Conservation (phyloP, 352 stramenopile genomes). For the Globisporangium takayamanum region DNA sequence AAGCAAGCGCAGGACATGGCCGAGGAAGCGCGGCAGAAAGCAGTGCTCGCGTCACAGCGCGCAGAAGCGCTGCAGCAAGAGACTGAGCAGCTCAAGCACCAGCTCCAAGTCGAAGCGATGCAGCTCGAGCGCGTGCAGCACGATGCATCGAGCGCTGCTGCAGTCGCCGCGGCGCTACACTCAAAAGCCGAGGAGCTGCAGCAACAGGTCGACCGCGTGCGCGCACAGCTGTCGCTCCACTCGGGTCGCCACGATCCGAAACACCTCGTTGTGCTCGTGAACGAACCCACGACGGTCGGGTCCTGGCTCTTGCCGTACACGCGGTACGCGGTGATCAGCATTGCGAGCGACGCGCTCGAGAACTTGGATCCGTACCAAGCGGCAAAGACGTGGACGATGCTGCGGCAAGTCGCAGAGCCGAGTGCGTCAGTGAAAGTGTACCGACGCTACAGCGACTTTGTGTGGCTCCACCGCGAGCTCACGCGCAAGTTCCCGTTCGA, state of each 20-base stretch:
- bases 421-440: slow-evolving; percentile 81
- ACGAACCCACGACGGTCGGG: slow-evolving; percentile 71
- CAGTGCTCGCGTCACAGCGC: slow-evolving; percentile 54
- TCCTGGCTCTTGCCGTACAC: slow-evolving; percentile 83
- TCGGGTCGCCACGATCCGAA: slow-evolving; percentile 66
- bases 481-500: slow-evolving; percentile 65
- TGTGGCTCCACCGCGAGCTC: slow-evolving; percentile 72
- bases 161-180: slow-evolving; percentile 60
- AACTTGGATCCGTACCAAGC: slow-evolving; percentile 59
- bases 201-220: slow-evolving; percentile 71
- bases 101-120: slow-evolving; percentile 57
- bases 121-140: slow-evolving; percentile 66
- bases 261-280: slow-evolving; percentile 76
- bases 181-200: slow-evolving; percentile 64
- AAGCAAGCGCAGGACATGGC: slow-evolving; percentile 57
- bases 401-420: slow-evolving; percentile 62
- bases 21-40: slow-evolving; percentile 51
- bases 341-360: slow-evolving; percentile 40
- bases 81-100: slow-evolving; percentile 69
- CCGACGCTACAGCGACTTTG: slow-evolving; percentile 82
- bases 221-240: slow-evolving; percentile 71
- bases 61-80: slow-evolving; percentile 67
- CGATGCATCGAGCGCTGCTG: slow-evolving; percentile 59
- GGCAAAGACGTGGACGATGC: slow-evolving; percentile 70
- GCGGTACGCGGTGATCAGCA: slow-evolving; percentile 76